A percentile compares a stretch with the other conserved stretches of the same genome.
Conservation (phyloP, 2,329 filamentous ascomycete species). For the Pseudocercospora ulei region DNA sequence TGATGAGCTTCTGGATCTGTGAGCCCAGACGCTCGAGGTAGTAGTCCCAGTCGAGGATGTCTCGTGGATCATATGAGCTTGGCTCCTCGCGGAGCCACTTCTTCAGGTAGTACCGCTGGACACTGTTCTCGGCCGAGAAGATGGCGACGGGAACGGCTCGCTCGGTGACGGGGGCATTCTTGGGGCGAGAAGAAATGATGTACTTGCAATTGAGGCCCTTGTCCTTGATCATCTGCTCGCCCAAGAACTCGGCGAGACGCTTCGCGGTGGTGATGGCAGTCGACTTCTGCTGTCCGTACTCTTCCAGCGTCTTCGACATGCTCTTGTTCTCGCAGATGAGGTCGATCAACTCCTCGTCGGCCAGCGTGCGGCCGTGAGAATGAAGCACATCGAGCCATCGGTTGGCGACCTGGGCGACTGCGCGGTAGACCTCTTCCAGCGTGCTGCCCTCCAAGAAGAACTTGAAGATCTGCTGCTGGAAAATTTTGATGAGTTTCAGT, state of each 20-base stretch:
- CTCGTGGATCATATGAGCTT: conserved; percentile 77
- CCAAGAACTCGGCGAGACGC: conserved; percentile 87
- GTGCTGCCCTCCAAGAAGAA: conserved; percentile 92
- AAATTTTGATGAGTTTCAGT: conserved; percentile 98
- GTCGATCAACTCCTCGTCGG: conserved; percentile 94
- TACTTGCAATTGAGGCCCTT: conserved; percentile 99
- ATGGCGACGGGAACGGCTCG: conserved; percentile 91
- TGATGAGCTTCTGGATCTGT: conserved; percentile 97
- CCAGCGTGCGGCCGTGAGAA: conserved; percentile 75
- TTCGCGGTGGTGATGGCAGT: conserved; percentile 98
- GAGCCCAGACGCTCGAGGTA: conserved; percentile 92
- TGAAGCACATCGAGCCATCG: conserved; percentile 93
- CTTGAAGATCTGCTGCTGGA: conserved; percentile 98
- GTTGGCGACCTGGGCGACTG: conserved; percentile 91
- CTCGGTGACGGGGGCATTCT: conserved; percentile 85
- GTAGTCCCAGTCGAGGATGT: conserved; percentile 91
- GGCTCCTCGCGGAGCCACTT: conserved; percentile 97
- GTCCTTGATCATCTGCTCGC: conserved; percentile 98
- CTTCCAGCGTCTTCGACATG: conserved; percentile 93
- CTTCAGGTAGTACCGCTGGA: conserved; percentile 79
- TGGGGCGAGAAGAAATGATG: conserved; percentile 83
- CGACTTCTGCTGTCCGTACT: conserved; percentile 91
- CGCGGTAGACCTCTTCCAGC: conserved; percentile 75
- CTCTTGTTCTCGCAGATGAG: conserved; percentile 99
- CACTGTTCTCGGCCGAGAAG: conserved; percentile 81